These are phyloP conservation scores for Termitomyces sp. DNA, from an alignment of 768 basidiomycete genomes.

Conservation along the genomic window DNA sequence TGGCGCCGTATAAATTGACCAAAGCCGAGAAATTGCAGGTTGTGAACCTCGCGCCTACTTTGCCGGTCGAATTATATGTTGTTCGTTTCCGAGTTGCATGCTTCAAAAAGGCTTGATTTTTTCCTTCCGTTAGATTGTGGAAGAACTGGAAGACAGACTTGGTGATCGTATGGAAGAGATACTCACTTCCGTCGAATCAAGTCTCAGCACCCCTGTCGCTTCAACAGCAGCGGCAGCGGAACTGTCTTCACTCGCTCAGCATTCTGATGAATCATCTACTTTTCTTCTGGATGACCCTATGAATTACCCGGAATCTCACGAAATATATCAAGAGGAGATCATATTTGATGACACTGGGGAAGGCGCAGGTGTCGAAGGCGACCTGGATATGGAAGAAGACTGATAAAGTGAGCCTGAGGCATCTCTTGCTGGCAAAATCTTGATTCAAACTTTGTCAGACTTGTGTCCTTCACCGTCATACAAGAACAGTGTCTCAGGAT, in stretches of 20 bases:
- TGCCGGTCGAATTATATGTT: constrained; percentile 83
- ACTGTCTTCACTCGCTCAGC: background rate
- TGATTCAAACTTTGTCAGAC: background rate
- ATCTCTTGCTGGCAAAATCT: background rate
- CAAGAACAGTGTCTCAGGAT: background rate
- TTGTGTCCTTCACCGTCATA: background rate
- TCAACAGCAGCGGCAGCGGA: background rate
- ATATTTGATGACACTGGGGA: constrained; percentile 64
- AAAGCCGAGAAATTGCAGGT: constrained; percentile 92
- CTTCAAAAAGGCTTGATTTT: background rate
- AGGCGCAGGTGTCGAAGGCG: constrained; percentile 63
- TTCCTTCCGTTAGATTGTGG: constrained; percentile 59
- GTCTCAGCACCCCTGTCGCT: constrained; percentile 24
- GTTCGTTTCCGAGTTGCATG: constrained; percentile 39
- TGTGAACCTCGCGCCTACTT: constrained; percentile 82
- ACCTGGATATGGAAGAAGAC: constrained; percentile 64
- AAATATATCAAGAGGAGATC: constrained; percentile 39
- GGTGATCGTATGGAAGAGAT: constrained; percentile 66
- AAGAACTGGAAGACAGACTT: constrained; percentile 84
- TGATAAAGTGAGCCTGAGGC: constrained; percentile 14
- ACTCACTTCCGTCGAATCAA: constrained; percentile 44
- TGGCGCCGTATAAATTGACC: constrained; percentile 69
- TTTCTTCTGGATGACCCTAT: background rate
- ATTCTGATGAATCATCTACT: background rate
- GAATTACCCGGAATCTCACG: constrained; percentile 15